Evolutionary conservation across 306 rosid genomes (phyloP), one percentile per base, ranked within the genome.

Genomic region (Cucurbita maxima): DNA sequence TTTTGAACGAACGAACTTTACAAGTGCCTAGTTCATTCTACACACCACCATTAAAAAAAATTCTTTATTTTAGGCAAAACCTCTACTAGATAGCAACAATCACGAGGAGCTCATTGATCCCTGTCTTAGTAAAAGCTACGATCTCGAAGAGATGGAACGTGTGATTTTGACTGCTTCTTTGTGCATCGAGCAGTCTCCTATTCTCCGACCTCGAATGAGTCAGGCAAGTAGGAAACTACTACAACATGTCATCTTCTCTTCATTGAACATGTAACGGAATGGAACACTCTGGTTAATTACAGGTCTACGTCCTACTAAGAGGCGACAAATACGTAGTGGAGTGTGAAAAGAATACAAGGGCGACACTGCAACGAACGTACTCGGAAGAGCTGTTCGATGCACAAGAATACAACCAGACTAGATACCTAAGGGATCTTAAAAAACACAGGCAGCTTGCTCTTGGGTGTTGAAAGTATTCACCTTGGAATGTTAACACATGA

Each of bases 371-470:
- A 25, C 88, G 96, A 84, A 88, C 95, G 45, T 89, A 84, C 86
- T 89, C 97, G 0, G 95, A 91, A 82, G 97, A 91, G 85, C 81
- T 91, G 11, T 19, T 84, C 13, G 97, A 94, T 67, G 91, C 64
- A 6, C 92, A 83, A 76, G 99, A 89, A 63, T 95, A 91, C 87
- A 89, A 91, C 87, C 85, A 90, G 50, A 88, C 96, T 16, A 91
- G 83, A 79, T 83, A 82, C 83, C 79, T 91, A 18, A 77, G 79
- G 12, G 96, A 91, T 74, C 83, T 88, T 62, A 78, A 81, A 67
- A 80, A 73, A 12, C 88, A 78, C 80, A 83, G 68, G 78, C 83
- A 86, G 78, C 19, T 91, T 62, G 95, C 88, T 12, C 78, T 89
- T 41, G 79, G 61, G 59, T 71, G 43, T 5, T 66, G 44, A 22